These are phyloP conservation scores for Davidsoniella eucalypti DNA, from an alignment of 2,329 filamentous ascomycete genomes.

Conservation along the genomic window DNA sequence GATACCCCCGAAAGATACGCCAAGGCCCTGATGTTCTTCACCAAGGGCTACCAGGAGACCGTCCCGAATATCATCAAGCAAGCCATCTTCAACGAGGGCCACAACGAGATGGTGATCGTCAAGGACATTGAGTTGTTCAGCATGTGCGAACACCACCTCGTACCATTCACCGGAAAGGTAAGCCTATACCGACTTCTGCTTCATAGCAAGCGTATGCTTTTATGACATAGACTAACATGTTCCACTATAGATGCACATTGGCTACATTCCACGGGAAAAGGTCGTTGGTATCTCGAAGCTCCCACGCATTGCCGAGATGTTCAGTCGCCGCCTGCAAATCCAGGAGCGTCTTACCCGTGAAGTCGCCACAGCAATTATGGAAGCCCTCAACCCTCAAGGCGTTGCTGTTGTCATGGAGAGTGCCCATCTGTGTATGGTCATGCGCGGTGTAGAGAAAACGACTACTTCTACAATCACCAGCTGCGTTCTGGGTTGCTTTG, in stretches of 20 bases:
- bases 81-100: slow-evolving; percentile 89
- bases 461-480: slow-evolving; percentile 78
- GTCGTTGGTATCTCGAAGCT: slow-evolving; percentile 94
- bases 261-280: slow-evolving; percentile 81
- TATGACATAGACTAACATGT: neutral
- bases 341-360: slow-evolving; percentile 94
- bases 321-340: slow-evolving; percentile 79
- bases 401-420: slow-evolving; percentile 97
- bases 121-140: slow-evolving; percentile 95
- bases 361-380: slow-evolving; percentile 82
- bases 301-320: slow-evolving; percentile 93
- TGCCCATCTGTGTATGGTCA: slow-evolving; percentile 94
- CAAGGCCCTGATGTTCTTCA: slow-evolving; percentile 90
- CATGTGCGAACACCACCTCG: slow-evolving; percentile 91
- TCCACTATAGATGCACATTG: slow-evolving; percentile 74
- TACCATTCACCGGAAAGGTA: slow-evolving; percentile 91
- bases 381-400: slow-evolving; percentile 82
- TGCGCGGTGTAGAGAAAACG: slow-evolving; percentile 94
- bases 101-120: slow-evolving; percentile 94
- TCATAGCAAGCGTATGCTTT: neutral
- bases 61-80: slow-evolving; percentile 80
- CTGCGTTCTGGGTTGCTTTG: slow-evolving; percentile 93
- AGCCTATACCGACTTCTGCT: slow-evolving; percentile 7
- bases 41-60: slow-evolving; percentile 93
- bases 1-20: slow-evolving; percentile 74